Conservation (phyloP, 2,329 filamentous ascomycete genomes). For the Basipetospora chlamydospora region DNA sequence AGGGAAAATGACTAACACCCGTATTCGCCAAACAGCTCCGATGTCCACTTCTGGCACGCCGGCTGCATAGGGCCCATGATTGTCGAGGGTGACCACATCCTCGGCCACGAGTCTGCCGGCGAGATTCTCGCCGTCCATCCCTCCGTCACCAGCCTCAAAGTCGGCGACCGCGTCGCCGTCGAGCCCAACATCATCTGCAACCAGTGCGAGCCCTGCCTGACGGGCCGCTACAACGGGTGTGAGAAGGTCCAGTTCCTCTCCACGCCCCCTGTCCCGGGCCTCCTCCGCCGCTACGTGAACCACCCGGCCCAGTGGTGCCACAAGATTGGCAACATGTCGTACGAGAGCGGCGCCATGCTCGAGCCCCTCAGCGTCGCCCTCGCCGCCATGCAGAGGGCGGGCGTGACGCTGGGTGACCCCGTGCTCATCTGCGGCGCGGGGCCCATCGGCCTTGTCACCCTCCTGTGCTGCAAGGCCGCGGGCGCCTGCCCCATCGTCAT, state of each 20-base stretch:
- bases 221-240: conserved; percentile 91
- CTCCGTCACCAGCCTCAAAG: conserved; percentile 61
- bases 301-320: conserved; percentile 92
- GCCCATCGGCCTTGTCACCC: conserved; percentile 80
- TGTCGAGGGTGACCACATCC: conserved; percentile 73
- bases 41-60: conserved; percentile 95
- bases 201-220: conserved; percentile 79
- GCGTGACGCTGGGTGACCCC: conserved; percentile 69
- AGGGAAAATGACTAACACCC: neutral
- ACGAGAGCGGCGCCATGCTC: conserved; percentile 77
- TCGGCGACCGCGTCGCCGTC: conserved; percentile 82
- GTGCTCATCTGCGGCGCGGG: conserved; percentile 85
- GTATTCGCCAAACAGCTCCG: conserved; percentile 44
- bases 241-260: conserved; percentile 74
- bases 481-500: conserved; percentile 86
- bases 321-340: conserved; percentile 86
- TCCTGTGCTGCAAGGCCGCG: conserved; percentile 71
- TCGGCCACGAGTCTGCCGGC: conserved; percentile 88
- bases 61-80: conserved; percentile 96
- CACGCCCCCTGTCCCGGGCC: conserved; percentile 75
- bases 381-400: conserved; percentile 72
- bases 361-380: conserved; percentile 84
- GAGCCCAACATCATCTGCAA: conserved; percentile 92
- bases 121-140: conserved; percentile 69
- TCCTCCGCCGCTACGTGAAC: conserved; percentile 85